phyloP scores from a whole-genome alignment of 2,329 filamentous ascomycete species.

The Epichloe gansuensis region DNA sequence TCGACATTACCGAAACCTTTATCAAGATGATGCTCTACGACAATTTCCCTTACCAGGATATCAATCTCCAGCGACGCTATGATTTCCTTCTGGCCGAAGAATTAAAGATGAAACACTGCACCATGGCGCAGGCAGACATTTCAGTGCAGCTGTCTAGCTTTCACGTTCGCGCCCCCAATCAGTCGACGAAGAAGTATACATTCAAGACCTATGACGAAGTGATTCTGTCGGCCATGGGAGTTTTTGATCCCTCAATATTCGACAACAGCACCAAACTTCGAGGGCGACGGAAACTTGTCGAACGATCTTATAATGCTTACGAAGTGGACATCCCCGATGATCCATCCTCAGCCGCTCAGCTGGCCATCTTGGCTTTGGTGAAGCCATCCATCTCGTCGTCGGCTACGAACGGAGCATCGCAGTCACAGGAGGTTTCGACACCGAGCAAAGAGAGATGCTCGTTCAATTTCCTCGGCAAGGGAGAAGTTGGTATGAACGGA shows the following conservation, averaged over 20 bases:
- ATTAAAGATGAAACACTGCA: constrained; percentile 85
- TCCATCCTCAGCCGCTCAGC: constrained; percentile 72
- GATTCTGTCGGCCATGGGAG: constrained; percentile 88
- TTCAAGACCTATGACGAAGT: constrained; percentile 98
- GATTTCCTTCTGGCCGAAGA: constrained; percentile 92
- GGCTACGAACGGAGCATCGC: constrained; percentile 30
- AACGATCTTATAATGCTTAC: constrained; percentile 86
- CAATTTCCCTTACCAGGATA: constrained; percentile 88
- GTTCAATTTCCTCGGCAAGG: constrained; percentile 54
- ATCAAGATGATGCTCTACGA: constrained; percentile 97
- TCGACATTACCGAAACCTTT: constrained; percentile 87
- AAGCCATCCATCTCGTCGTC: constrained; percentile 42
- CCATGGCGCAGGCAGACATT: constrained; percentile 80
- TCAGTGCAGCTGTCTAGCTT: constrained; percentile 83
- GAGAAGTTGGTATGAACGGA: constrained; percentile 58
- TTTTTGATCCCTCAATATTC: constrained; percentile 80
- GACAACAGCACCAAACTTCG: constrained; percentile 70
- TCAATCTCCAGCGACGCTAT: constrained; percentile 80
- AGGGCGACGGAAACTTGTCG: constrained; percentile 68
- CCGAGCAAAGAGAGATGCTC: constrained; percentile 52
- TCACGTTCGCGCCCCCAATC: constrained; percentile 75
- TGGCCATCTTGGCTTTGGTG: constrained; percentile 48
- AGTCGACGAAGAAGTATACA: constrained; percentile 82
- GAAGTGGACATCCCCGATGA: constrained; percentile 81
- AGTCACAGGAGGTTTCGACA: constrained; percentile 40